A percentile compares a stretch with the other conserved stretches of the same genome.
These are phyloP conservation scores for Medicago ruthenica DNA, from an alignment of 306 rosid species.

Conservation along the genomic window DNA sequence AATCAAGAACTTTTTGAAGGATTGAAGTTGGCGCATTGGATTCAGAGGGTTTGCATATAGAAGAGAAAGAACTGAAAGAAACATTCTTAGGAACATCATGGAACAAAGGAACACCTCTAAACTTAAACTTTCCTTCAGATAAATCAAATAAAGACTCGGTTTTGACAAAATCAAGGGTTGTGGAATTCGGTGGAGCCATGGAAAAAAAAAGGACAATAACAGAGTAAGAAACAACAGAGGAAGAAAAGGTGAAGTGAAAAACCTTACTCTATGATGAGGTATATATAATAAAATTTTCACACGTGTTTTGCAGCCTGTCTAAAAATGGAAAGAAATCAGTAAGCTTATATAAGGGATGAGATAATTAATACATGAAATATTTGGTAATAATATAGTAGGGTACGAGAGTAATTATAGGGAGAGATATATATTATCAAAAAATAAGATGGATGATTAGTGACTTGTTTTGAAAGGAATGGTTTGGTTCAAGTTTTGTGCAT, in stretches of 20 bases:
- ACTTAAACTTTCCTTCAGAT: slow-evolving; percentile 55
- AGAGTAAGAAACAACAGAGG: neutral
- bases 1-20: slow-evolving; percentile 53
- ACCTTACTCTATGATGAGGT: neutral
- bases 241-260: neutral
- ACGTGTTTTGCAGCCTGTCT: neutral
- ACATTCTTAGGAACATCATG: slow-evolving; percentile 71
- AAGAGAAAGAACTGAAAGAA: slow-evolving; percentile 61
- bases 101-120: slow-evolving; percentile 63
- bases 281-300: neutral
- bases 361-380: too few species aligned
- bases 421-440: too few species aligned
- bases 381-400: too few species aligned
- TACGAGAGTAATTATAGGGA: too few species aligned
- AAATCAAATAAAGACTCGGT: slow-evolving; percentile 29
- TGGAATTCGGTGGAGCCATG: slow-evolving; percentile 68
- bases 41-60: slow-evolving; percentile 48
- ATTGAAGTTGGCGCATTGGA: slow-evolving; percentile 62
- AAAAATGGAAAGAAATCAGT: neutral
- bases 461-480: too few species aligned
- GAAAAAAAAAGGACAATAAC: neutral
- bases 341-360: too few species aligned
- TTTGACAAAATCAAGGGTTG: neutral
- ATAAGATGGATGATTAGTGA: too few species aligned
- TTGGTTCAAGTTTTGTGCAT: too few species aligned